Evolutionary conservation across 148 eudicot species (phyloP).

Genomic region (Diospyros kaki): DNA sequence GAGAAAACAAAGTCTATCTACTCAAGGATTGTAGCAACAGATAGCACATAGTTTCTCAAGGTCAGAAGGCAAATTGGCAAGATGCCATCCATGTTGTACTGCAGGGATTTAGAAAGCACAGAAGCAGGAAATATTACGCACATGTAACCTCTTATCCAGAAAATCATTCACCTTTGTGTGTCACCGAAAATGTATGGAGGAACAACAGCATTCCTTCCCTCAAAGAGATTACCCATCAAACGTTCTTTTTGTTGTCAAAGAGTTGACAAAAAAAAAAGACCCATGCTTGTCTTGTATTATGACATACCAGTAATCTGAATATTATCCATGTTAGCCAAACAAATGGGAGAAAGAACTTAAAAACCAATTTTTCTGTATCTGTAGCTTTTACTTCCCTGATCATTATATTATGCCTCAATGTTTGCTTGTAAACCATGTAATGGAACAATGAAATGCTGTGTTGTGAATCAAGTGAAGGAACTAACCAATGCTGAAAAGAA

Average conservation of each 20-base stretch:
- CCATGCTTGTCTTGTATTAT: not conserved
- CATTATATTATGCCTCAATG: not conserved
- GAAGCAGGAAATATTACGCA: not conserved
- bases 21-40: not conserved
- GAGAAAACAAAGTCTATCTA: not conserved
- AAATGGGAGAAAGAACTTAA: not conserved
- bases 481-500: not conserved
- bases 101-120: not conserved
- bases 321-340: not conserved
- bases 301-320: not conserved
- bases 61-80: not conserved
- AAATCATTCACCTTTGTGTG: not conserved
- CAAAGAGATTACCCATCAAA: constrained; percentile 2
- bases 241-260: not conserved
- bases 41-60: not conserved
- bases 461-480: not conserved
- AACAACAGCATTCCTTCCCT: not conserved
- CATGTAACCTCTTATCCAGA: not conserved
- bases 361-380: not conserved
- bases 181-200: not conserved
- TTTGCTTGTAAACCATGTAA: not conserved
- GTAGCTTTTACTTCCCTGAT: not conserved
- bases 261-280: constrained; percentile 2
- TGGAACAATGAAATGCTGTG: not conserved
- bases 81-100: not conserved